Evolutionary conservation across 805 yeast species (phyloP), one percentile per base, ranked within the genome.

Genomic region (Candida mattraensis): DNA sequence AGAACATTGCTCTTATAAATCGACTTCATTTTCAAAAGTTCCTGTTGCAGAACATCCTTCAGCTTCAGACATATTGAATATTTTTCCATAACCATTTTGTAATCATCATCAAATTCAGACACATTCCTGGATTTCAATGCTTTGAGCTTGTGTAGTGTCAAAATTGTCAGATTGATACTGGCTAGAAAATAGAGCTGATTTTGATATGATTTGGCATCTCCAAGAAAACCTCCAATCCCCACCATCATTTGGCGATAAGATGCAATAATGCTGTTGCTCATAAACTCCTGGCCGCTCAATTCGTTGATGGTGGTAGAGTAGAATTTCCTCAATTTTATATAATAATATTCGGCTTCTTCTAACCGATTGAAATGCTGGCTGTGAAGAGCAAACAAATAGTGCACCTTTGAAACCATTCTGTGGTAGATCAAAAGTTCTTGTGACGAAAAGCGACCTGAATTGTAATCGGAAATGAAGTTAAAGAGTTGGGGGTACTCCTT

Each of bases 341-440:
- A 69, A 39, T 69, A 68, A 37, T 60, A 62, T 35, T 66, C 62
- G 2, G 78, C 67, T 1, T 59, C 51, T 13, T 53, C 50, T 4
- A 64, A 36, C 14, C 68, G 60, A 4, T 70, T 69, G 8, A 50
- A 45, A 11, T 52, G 39, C 32, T 73, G 78, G 40, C 60, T 55
- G 33, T 61, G 58, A 3, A 64, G 29, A 2, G 67, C 79, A 30
- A 64, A 60, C 13, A 72, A 40, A 40, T 67, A 70, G 18, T 59
- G 60, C 4, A 70, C 48, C 23, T 56, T 51, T 2, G 74, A 67
- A 4, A 67, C 39, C 14, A 72, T 38, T 17, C 54, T 51, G 30
- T 60, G 63, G 39, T 62, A 67, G 17, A 61, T 48, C n/a, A 54
- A 40, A 33, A 64, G 44, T 33, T 72, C 76, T 40, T 64, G 70